These are phyloP conservation scores for Ganoderma sinense DNA, from an alignment of 1,284 basidiomycete species.

Conservation along the genomic window DNA sequence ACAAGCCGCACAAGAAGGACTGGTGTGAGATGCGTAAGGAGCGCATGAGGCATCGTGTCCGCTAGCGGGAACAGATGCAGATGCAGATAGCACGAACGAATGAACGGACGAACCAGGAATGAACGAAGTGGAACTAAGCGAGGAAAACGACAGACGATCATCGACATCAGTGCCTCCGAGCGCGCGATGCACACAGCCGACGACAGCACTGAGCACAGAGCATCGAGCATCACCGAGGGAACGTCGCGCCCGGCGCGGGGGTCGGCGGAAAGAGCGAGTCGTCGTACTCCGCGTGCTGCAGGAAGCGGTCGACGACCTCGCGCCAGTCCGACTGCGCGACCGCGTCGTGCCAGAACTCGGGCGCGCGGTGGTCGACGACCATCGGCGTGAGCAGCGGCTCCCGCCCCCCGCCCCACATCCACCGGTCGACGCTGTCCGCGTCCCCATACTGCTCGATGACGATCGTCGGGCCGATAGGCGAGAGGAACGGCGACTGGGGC, in stretches of 20 bases:
- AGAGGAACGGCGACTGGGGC: slow-evolving; percentile 18
- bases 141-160: background rate
- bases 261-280: slow-evolving; percentile 20
- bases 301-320: slow-evolving; percentile 28
- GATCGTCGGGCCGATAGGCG: slow-evolving; percentile 24
- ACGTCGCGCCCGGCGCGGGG: slow-evolving; percentile 5
- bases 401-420: slow-evolving; percentile 24
- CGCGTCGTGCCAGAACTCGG: slow-evolving; percentile 25
- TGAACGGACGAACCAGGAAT: background rate
- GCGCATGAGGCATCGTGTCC: background rate
- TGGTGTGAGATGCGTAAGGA: background rate
- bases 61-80: background rate
- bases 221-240: background rate
- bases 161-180: background rate
- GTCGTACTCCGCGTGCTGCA: slow-evolving; percentile 24
- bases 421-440: slow-evolving; percentile 29
- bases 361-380: slow-evolving; percentile 22
- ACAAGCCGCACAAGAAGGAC: background rate
- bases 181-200: background rate
- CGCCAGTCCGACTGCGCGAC: slow-evolving; percentile 30
- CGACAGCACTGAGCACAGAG: background rate
- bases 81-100: background rate
- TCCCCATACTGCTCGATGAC: slow-evolving; percentile 13
- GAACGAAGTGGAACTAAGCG: background rate
- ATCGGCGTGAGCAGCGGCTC: slow-evolving; percentile 29